Base-by-base conservation (phyloP, 371 early-diverging fungal genomes). In the Apophysomyces variabilis region DNA sequence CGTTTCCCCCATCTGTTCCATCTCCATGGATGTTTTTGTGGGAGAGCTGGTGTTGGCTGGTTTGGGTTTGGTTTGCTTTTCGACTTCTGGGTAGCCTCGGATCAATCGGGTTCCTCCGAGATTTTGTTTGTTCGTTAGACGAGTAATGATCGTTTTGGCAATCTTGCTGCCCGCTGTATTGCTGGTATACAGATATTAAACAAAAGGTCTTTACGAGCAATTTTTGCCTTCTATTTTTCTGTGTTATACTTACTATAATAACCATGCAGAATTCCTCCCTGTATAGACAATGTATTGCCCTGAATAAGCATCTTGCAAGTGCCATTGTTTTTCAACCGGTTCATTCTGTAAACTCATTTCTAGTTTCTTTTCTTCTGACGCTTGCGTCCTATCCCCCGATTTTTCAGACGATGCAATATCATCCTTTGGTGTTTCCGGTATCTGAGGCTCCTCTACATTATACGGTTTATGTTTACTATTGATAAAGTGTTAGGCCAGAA, bases 71-170 rank as follows among this genome's bases (percentile, higher is more conserved):
- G 44, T 66, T 59, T 66, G 64, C 16, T 72, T 71, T 21, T 88
- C 86, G 1, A 92, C 91, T 64, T 92, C 93, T 9, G 80, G 78
- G 77, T 90, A 92, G 4, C 93, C 93, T 38, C 95, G 87, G 39
- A 92, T 75, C 4, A 93, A 68, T 14, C 86, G 76, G 8, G 85
- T 89, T 0, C 93, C 94, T 35, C 92, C 92, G 57, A 90, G 61
- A 47, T 85, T 87, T 37, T 83, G 76, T 39, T 79, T 79, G 57
- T 86, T 85, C 7, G 90, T 85, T 9, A 92, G 65, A 38, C 79
- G 83, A 9, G 87, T 86, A 68, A 89, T 86, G 37, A 95, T 83
- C 7, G 83, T 87, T 63, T 92, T 88, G 7, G 90, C 85, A 8
- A 93, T 73, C 69, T 92, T 92, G 69, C 89, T 86, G 11, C 76